Percentiles rank a stretch among this genome's conserved stretches.
Evolutionary conservation across 2,329 filamentous ascomycete genomes (phyloP).

Genomic region (Botrytis pseudocinerea): DNA sequence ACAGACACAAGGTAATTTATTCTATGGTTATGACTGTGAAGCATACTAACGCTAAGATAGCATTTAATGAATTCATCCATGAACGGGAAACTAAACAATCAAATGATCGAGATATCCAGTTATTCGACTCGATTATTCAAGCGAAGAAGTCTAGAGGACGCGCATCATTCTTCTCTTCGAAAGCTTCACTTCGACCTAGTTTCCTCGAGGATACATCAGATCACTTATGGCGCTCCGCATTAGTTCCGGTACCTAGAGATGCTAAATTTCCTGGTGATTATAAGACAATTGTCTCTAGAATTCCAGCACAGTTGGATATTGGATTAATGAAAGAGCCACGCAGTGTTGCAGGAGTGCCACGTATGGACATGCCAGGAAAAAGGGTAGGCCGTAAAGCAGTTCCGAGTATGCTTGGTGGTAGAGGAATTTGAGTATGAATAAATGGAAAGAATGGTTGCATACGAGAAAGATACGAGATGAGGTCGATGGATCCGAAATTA

Average conservation of each 20-base stretch:
- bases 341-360: conserved; percentile 83
- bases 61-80: conserved; percentile 82
- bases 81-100: conserved; percentile 68
- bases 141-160: conserved; percentile 69
- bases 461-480: not conserved
- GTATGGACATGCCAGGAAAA: conserved; percentile 45
- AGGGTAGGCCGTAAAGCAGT: conserved; percentile 41
- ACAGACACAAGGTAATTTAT: conserved; percentile 61
- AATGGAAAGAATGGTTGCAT: not conserved
- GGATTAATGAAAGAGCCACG: conserved; percentile 89
- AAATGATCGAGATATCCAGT: conserved; percentile 65
- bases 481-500: conserved; percentile 4
- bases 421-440: conserved; percentile 9
- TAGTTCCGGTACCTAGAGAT: conserved; percentile 57
- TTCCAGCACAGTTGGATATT: conserved; percentile 81
- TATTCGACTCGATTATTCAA: conserved; percentile 83
- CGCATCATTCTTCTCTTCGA: conserved; percentile 52
- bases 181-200: conserved; percentile 44
- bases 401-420: conserved; percentile 40
- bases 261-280: conserved; percentile 65
- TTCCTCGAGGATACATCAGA: conserved; percentile 74
- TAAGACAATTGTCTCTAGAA: conserved; percentile 59
- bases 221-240: conserved; percentile 74
- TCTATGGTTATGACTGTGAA: conserved; percentile 31
- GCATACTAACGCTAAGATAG: conserved; percentile 49